These are phyloP conservation scores for Cryptococcus sp. DNA, from an alignment of 1,284 basidiomycete genomes.

Conservation along the genomic window DNA sequence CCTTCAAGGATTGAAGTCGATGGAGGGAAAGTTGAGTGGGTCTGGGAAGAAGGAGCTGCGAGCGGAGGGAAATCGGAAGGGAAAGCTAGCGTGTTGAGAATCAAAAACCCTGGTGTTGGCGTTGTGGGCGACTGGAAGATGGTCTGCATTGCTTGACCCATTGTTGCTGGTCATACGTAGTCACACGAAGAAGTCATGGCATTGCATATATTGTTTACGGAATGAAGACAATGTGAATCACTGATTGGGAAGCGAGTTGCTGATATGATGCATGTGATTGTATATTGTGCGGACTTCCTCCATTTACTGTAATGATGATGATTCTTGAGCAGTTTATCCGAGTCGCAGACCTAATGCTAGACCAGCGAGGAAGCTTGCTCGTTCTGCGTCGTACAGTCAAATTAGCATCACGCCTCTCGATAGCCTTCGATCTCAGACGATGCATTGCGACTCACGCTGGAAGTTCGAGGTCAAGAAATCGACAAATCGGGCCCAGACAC, in stretches of 20 bases:
- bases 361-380: conserved; percentile 59
- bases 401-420: neutral
- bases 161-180: too few relatives aligned
- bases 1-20: conserved; percentile 61
- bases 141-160: neutral
- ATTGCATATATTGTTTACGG: too few relatives aligned
- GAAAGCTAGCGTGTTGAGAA: conserved; percentile 63
- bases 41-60: conserved; percentile 61
- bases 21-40: conserved; percentile 55
- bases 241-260: too few relatives aligned
- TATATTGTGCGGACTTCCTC: too few relatives aligned
- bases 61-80: conserved; percentile 62
- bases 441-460: conserved; percentile 60
- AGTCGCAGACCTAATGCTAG: conserved; percentile 56
- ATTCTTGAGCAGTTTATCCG: conserved; percentile 42
- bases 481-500: conserved; percentile 70
- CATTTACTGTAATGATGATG: too few relatives aligned
- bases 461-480: conserved; percentile 92
- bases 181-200: too few relatives aligned
- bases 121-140: conserved; percentile 68
- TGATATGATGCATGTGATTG: too few relatives aligned
- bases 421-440: neutral
- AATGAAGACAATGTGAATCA: too few relatives aligned
- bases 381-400: conserved; percentile 34
- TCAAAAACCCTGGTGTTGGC: conserved; percentile 76